Evolutionary conservation across 306 rosid species (phyloP).

Genomic region (Quercus gilva): DNA sequence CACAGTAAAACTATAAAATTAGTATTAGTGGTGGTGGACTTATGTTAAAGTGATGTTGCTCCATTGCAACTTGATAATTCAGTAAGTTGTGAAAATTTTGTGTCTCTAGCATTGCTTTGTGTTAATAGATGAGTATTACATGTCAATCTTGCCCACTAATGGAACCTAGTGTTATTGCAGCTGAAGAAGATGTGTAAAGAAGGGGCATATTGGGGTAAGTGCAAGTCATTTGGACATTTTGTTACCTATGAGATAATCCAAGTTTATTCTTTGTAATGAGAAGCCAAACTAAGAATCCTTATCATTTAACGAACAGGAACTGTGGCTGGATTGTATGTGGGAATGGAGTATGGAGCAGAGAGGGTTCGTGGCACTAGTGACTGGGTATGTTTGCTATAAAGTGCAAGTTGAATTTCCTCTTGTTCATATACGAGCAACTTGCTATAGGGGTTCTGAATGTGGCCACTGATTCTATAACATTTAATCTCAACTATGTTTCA

Average conservation of each 20-base stretch:
- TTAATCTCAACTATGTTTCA: background rate
- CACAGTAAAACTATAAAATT: too few species aligned
- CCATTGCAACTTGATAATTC: background rate
- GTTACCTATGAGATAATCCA: background rate
- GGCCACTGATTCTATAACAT: background rate
- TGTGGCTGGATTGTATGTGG: constrained; percentile 77
- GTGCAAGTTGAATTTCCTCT: constrained; percentile 10
- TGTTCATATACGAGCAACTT: background rate
- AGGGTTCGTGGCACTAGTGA: constrained; percentile 78
- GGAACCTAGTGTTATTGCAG: constrained; percentile 46
- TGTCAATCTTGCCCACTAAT: constrained; percentile 25
- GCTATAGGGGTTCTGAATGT: background rate
- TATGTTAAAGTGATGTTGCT: too few species aligned
- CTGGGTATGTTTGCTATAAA: constrained; percentile 58
- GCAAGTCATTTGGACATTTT: constrained; percentile 8
- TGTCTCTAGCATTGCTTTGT: background rate
- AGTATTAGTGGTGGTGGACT: too few species aligned
- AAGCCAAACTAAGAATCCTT: constrained; percentile 1
- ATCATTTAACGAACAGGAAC: constrained; percentile 46
- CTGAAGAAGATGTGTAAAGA: constrained; percentile 96
- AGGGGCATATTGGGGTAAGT: constrained; percentile 97
- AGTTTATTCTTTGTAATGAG: background rate
- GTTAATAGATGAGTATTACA: background rate
- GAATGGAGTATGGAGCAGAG: constrained; percentile 73
- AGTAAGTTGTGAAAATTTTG: background rate